A percentile compares a stretch with the other conserved stretches of the same genome.
Evolutionary conservation across 305 asterid genomes (phyloP).

Genomic region (Salvia sclarea): DNA sequence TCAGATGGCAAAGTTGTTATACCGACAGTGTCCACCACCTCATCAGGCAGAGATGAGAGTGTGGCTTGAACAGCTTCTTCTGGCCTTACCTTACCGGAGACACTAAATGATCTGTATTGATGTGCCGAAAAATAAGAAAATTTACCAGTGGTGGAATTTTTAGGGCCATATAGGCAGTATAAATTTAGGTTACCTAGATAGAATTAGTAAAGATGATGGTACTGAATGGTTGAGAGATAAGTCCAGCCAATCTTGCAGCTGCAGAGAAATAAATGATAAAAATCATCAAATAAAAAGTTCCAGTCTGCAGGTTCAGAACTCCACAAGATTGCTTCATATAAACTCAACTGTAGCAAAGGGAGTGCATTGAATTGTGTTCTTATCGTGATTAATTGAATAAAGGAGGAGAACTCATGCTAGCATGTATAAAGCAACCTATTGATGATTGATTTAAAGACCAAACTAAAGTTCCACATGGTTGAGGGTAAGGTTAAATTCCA

Average conservation of each 20-base stretch:
- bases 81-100: constrained; percentile 85
- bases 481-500: constrained; percentile 11
- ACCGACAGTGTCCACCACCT: constrained; percentile 95
- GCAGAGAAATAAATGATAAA: constrained; percentile 41
- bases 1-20: constrained; percentile 88
- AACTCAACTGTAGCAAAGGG: constrained; percentile 15
- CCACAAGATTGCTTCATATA: constrained; percentile 4
- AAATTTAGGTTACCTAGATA: constrained; percentile 67
- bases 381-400: constrained; percentile 3
- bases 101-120: constrained; percentile 76
- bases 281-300: constrained; percentile 11
- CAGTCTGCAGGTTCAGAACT: constrained; percentile 26
- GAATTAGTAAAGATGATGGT: constrained; percentile 87
- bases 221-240: constrained; percentile 91
- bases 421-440: constrained; percentile 10
- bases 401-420: constrained; percentile 17
- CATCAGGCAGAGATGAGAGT: constrained; percentile 98
- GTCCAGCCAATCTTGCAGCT: constrained; percentile 96
- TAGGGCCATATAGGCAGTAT: constrained; percentile 31
- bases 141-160: constrained; percentile 23
- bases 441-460: constrained; percentile 19
- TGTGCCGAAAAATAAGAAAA: constrained; percentile 30
- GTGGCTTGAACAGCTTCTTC: constrained; percentile 99
- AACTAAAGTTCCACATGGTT: constrained; percentile 6
- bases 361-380: constrained; percentile 3